Conservation (phyloP, 1,284 basidiomycete species). For the Ceratobasidium sp. region DNA sequence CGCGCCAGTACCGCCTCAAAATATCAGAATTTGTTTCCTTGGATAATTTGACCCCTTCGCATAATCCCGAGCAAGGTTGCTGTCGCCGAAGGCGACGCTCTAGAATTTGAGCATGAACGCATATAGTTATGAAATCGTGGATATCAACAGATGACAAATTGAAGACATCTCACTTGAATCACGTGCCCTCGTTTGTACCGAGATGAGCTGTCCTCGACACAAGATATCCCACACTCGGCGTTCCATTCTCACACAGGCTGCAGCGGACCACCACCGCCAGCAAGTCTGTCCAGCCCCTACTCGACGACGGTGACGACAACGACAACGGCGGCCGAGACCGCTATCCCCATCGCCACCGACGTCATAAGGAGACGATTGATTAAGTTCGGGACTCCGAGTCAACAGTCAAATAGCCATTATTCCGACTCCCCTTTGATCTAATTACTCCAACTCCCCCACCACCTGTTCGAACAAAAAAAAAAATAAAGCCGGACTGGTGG, state of each 20-base stretch:
- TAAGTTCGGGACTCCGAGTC: neutral
- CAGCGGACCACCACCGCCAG: constrained; percentile 5
- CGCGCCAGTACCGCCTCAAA: no score
- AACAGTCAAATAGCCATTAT: constrained; percentile 11
- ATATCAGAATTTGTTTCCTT: no score
- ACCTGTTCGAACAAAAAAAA: neutral
- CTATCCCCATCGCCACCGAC: constrained; percentile 10
- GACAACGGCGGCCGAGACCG: constrained; percentile 15
- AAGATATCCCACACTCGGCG: constrained; percentile 14
- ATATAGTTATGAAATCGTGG: no score
- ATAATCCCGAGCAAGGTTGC: no score
- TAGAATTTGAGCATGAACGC: no score
- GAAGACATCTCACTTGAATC: neutral
- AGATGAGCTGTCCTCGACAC: constrained; percentile 21
- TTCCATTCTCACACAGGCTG: neutral
- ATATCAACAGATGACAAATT: neutral
- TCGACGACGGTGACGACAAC: neutral
- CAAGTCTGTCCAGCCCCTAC: no score
- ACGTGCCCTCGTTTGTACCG: constrained; percentile 14
- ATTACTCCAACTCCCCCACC: neutral
- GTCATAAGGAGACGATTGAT: constrained; percentile 24
- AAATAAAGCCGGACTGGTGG: neutral
- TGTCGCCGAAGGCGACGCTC: no score
- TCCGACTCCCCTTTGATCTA: constrained; percentile 15
- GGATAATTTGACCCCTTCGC: no score